Evolutionary conservation across 2,329 filamentous ascomycete species (phyloP).

Genomic region (Fusarium pseudoanthophilum): DNA sequence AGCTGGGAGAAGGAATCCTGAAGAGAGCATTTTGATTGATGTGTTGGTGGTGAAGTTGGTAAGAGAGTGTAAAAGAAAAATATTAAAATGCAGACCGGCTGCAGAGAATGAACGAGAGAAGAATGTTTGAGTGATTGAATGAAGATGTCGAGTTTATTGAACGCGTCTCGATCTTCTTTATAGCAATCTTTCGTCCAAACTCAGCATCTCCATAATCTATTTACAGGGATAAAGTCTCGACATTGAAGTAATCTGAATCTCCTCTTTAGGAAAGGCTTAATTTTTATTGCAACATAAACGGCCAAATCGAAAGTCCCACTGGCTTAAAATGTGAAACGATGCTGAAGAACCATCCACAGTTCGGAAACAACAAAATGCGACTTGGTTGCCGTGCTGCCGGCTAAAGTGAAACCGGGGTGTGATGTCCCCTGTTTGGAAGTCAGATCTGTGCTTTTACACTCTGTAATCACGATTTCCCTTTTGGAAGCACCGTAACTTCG

Average conservation of each 20-base stretch:
- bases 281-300: background rate
- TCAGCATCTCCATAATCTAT: background rate
- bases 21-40: background rate
- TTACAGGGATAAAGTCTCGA: background rate
- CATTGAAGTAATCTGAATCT: constrained; percentile 4
- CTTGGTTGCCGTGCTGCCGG: background rate
- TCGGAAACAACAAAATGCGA: background rate
- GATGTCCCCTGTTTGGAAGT: background rate
- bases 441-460: background rate
- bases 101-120: background rate
- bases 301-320: background rate
- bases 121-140: background rate
- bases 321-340: background rate
- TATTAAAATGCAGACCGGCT: constrained; percentile 3
- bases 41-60: background rate
- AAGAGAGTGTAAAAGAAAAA: background rate
- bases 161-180: background rate
- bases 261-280: background rate
- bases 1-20: background rate
- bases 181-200: background rate
- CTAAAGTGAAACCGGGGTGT: background rate
- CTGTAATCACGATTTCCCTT: constrained; percentile 3
- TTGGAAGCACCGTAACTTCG: background rate
- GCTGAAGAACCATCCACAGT: background rate
- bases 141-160: background rate